Evolutionary conservation across 148 eudicot genomes (phyloP).

Genomic region (Fallopia convolvulus): DNA sequence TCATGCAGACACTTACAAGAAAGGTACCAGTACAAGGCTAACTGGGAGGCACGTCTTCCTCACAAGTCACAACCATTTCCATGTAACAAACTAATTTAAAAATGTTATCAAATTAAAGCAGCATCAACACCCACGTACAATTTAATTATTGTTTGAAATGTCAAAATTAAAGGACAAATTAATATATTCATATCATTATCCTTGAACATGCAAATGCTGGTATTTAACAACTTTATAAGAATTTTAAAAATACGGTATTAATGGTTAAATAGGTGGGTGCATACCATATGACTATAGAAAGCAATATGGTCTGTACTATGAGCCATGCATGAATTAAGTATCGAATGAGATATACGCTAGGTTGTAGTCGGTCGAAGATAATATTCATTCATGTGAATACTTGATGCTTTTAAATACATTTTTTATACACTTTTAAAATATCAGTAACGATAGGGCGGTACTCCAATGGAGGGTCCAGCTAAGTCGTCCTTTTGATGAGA

Average conservation of each 20-base stretch:
- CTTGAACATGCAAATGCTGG: background rate
- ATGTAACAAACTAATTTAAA: background rate
- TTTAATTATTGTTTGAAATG: background rate
- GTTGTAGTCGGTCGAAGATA: constrained; percentile 6
- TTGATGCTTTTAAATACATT: background rate
- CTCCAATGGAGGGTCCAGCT: too few relatives aligned
- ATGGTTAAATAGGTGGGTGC: background rate
- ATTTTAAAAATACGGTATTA: background rate
- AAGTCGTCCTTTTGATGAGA: too few relatives aligned
- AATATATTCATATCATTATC: background rate
- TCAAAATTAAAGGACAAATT: background rate
- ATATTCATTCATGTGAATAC: background rate
- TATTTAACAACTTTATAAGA: background rate
- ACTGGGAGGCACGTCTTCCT: constrained; percentile 3
- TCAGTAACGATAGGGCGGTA: too few relatives aligned
- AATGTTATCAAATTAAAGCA: background rate
- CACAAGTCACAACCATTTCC: background rate
- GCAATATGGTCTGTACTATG: background rate
- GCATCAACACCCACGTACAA: constrained; percentile 2
- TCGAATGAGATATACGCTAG: background rate
- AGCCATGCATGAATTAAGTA: background rate
- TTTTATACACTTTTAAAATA: background rate
- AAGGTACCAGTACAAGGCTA: background rate
- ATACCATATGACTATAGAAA: background rate
- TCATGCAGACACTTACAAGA: constrained; percentile 2